Conservation (phyloP, 163 green algal genomes). For the Chloromonas sp. region DNA sequence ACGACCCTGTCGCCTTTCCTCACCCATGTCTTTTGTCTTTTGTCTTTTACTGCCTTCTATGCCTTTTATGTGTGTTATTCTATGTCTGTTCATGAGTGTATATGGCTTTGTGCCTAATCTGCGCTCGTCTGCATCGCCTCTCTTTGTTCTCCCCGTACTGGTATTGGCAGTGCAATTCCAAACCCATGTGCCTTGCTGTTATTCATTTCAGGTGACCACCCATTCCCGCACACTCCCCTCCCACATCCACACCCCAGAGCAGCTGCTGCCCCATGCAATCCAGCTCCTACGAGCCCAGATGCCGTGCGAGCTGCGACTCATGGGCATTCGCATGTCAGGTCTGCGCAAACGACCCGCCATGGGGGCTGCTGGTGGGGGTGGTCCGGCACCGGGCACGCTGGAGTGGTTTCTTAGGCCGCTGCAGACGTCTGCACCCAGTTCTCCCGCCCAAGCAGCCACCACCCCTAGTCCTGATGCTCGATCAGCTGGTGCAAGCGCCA, state of each 20-base stretch:
- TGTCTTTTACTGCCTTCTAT: not conserved
- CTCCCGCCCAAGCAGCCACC: not conserved
- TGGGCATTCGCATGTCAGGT: conserved; percentile 68
- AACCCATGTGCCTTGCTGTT: too few relatives aligned
- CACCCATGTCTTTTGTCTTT: too few relatives aligned
- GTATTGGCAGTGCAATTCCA: too few relatives aligned
- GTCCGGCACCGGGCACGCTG: not conserved
- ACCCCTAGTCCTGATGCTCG: not conserved
- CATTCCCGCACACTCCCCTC: conserved; percentile 44
- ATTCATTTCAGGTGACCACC: conserved; percentile 37
- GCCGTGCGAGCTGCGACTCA: conserved; percentile 59
- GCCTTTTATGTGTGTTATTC: not conserved
- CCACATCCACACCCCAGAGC: conserved; percentile 29
- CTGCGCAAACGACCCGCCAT: conserved; percentile 17
- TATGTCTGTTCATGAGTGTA: not conserved
- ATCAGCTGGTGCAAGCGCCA: not conserved
- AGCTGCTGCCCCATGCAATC: conserved; percentile 52
- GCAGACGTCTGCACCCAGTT: not conserved
- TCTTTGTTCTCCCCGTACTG: not conserved
- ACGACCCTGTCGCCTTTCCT: too few relatives aligned
- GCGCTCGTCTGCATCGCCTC: not conserved
- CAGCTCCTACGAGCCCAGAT: conserved; percentile 43
- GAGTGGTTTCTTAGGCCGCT: too few relatives aligned
- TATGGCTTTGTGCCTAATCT: not conserved
- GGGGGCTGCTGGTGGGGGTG: too few relatives aligned